Evolutionary conservation across 306 rosid genomes (phyloP), one percentile per base, ranked within the genome.

Genomic region (Ziziphus jujuba): DNA sequence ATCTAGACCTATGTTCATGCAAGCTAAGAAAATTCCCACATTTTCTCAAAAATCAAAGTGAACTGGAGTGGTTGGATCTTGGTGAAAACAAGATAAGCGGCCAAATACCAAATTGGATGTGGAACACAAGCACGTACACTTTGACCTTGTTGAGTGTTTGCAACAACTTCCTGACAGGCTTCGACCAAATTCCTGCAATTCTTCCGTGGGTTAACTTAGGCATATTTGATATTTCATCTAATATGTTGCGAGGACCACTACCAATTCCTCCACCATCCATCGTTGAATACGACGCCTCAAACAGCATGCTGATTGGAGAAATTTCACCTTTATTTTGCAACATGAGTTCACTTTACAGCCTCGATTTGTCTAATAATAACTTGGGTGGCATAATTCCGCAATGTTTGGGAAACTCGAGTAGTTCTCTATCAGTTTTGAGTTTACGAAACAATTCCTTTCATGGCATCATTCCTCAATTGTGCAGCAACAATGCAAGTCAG

Each of bases 321-420:
- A n/a, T n/a, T n/a, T n/a, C n/a, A n/a, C n/a, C n/a, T n/a, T n/a
- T n/a, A n/a, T n/a, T n/a, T n/a, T n/a, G n/a, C n/a, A n/a, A n/a
- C n/a, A n/a, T n/a, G n/a, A n/a, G n/a, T n/a, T n/a, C n/a, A n/a
- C n/a, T n/a, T n/a, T n/a, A n/a, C n/a, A n/a, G n/a, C n/a, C n/a
- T n/a, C n/a, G n/a, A n/a, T n/a, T n/a, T n/a, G n/a, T n/a, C n/a
- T n/a, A n/a, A n/a, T n/a, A n/a, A n/a, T n/a, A n/a, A n/a, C n/a
- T n/a, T n/a, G n/a, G n/a, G n/a, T n/a, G n/a, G n/a, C n/a, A n/a
- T n/a, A n/a, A n/a, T n/a, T n/a, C n/a, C 34, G 9, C 0, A 36
- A 0, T 74, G 83, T 65, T 19, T 69, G 11, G 70, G 67, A 13
- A 73, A 59, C 58, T 56, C 48, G 16, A 31, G 72, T 19, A 33